These are phyloP conservation scores for Liriodendron chinense DNA, from an alignment of 164 flowering plant species.

Conservation along the genomic window DNA sequence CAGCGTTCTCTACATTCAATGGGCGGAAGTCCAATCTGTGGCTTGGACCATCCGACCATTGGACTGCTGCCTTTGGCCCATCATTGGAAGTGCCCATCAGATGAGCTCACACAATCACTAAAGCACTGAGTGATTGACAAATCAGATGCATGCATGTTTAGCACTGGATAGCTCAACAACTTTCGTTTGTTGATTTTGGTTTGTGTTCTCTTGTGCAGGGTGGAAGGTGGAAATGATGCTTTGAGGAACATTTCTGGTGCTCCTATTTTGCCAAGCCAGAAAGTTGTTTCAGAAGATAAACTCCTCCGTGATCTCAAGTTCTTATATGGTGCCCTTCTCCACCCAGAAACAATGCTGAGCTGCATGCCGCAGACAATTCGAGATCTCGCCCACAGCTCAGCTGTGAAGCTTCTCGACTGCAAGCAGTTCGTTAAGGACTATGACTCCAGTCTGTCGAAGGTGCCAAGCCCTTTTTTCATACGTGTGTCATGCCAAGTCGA, in stretches of 20 bases:
- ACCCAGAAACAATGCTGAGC: slow-evolving; percentile 41
- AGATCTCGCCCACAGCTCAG: slow-evolving; percentile 34
- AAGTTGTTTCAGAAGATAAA: slow-evolving; percentile 37
- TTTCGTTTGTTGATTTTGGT: not conserved
- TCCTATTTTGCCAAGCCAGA: not conserved
- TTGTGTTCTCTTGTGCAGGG: slow-evolving; percentile 30
- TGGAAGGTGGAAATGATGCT: slow-evolving; percentile 24
- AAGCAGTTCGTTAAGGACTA: slow-evolving; percentile 79
- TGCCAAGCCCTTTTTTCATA: slow-evolving; percentile 18
- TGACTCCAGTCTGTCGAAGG: slow-evolving; percentile 17
- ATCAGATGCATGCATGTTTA: no score
- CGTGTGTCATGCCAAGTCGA: slow-evolving; percentile 47
- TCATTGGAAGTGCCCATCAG: no score
- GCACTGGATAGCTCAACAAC: not conserved
- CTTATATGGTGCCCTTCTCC: slow-evolving; percentile 47
- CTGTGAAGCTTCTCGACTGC: slow-evolving; percentile 64
- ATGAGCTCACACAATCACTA: no score
- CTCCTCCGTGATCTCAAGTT: slow-evolving; percentile 43
- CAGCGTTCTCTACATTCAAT: not conserved
- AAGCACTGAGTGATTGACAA: no score
- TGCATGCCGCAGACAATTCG: slow-evolving; percentile 26
- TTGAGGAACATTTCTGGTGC: not conserved
- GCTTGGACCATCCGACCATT: no score
- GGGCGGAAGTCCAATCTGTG: no score
- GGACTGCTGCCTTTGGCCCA: no score